These are phyloP conservation scores for Limonium bicolor DNA, from an alignment of 148 eudicot species.

Conservation along the genomic window DNA sequence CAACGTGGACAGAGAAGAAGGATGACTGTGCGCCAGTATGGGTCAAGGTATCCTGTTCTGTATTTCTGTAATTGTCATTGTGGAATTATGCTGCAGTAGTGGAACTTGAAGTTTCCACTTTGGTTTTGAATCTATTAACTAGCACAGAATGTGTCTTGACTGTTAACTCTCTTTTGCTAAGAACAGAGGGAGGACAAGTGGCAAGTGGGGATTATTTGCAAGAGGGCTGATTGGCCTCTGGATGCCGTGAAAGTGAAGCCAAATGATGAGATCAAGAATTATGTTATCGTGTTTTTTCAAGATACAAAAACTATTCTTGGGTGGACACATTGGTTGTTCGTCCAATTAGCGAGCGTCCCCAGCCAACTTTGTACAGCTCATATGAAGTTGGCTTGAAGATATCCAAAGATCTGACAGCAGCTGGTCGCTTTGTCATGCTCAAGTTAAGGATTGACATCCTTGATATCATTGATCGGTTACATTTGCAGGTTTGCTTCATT, in stretches of 20 bases:
- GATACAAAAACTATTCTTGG: slow-evolving; percentile 80
- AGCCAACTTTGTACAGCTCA: slow-evolving; percentile 73
- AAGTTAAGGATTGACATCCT: slow-evolving; percentile 68
- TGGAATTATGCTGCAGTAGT: background rate
- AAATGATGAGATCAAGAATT: slow-evolving; percentile 75
- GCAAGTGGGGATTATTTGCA: slow-evolving; percentile 95
- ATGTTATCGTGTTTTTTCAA: slow-evolving; percentile 84
- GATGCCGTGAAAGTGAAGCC: slow-evolving; percentile 82
- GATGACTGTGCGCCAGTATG: slow-evolving; percentile 81
- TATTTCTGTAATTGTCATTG: background rate
- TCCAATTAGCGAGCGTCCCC: slow-evolving; percentile 64
- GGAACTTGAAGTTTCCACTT: background rate
- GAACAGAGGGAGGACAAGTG: slow-evolving; percentile 94
- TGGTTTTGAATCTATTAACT: background rate
- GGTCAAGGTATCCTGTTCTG: slow-evolving; percentile 62
- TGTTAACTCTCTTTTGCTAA: slow-evolving; percentile 16
- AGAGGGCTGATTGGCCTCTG: slow-evolving; percentile 90
- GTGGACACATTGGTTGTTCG: slow-evolving; percentile 78
- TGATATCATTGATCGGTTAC: slow-evolving; percentile 70
- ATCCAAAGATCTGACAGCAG: slow-evolving; percentile 83
- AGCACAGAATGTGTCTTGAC: slow-evolving; percentile 1
- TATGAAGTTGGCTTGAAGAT: slow-evolving; percentile 61
- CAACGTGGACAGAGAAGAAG: slow-evolving; percentile 38
- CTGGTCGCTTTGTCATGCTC: slow-evolving; percentile 74
- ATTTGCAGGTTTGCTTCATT: slow-evolving; percentile 35